These are phyloP conservation scores for Raphanus hybrid DNA, from an alignment of 441 rosid species.

Conservation along the genomic window DNA sequence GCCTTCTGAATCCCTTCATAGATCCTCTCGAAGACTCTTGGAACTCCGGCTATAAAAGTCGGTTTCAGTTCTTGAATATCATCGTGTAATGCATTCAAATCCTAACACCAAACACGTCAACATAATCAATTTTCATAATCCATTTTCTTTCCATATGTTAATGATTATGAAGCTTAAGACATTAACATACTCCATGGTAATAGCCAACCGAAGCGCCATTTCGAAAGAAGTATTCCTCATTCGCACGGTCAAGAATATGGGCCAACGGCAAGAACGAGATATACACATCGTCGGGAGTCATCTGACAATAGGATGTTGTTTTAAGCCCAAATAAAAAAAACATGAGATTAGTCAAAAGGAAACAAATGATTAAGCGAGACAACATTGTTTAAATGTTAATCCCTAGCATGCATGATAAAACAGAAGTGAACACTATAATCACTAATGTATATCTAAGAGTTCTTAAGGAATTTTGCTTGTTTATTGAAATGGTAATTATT, in stretches of 20 bases:
- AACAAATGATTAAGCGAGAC: no score
- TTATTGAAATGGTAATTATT: background rate
- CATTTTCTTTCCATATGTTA: background rate
- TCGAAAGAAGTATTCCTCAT: conserved; percentile 81
- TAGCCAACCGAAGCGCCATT: conserved; percentile 97
- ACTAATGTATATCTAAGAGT: background rate
- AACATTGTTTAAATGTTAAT: no score
- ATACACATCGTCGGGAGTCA: conserved; percentile 87
- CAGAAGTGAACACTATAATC: background rate
- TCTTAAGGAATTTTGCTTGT: background rate
- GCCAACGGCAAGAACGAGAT: conserved; percentile 95
- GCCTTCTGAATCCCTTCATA: conserved; percentile 75
- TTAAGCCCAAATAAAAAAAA: background rate
- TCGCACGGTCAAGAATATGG: conserved; percentile 83
- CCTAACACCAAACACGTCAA: conserved; percentile 45
- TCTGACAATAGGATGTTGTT: conserved; percentile 44
- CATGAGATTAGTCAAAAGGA: background rate
- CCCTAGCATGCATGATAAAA: no score
- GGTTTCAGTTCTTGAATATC: conserved; percentile 89
- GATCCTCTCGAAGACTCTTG: conserved; percentile 89
- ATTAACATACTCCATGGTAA: conserved; percentile 80
- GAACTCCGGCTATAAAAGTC: conserved; percentile 93
- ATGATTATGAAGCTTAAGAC: background rate
- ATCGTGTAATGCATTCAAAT: conserved; percentile 78
- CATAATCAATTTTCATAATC: background rate